phyloP scores from a whole-genome alignment of 2,329 filamentous ascomycete species.

The Monilinia fructicola region DNA sequence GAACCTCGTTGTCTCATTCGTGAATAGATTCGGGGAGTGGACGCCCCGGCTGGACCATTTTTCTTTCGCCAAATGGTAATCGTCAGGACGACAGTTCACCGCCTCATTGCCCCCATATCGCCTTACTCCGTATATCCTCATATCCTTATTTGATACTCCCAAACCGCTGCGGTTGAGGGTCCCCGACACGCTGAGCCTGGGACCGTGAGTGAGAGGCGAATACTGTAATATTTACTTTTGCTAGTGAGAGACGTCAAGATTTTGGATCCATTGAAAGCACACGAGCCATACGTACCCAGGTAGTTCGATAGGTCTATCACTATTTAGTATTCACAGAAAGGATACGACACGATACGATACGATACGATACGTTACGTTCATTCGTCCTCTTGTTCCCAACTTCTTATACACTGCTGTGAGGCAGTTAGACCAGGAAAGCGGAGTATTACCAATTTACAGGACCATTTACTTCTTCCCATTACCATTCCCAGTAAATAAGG shows the following conservation, averaged over 20 bases:
- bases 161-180: constrained; percentile 13
- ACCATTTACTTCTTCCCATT: background rate
- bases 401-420: constrained; percentile 6
- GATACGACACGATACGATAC: background rate
- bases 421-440: constrained; percentile 14
- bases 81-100: constrained; percentile 23
- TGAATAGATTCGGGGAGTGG: constrained; percentile 15
- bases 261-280: background rate
- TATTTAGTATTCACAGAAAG: background rate
- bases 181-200: background rate
- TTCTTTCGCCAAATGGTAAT: constrained; percentile 20
- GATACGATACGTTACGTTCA: constrained; percentile 12
- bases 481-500: constrained; percentile 6
- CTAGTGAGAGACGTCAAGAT: background rate
- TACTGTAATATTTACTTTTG: background rate
- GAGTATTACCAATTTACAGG: constrained; percentile 12
- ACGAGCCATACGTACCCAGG: background rate
- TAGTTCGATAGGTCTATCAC: too few relatives aligned
- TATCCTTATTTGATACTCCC: constrained; percentile 9
- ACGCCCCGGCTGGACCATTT: constrained; percentile 12
- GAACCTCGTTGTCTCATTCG: constrained; percentile 18
- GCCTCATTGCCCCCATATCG: constrained; percentile 18
- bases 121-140: too few relatives aligned
- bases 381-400: background rate
- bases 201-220: constrained; percentile 12